Base-by-base conservation (phyloP, 768 basidiomycete species). In the Auricularia cornea region DNA sequence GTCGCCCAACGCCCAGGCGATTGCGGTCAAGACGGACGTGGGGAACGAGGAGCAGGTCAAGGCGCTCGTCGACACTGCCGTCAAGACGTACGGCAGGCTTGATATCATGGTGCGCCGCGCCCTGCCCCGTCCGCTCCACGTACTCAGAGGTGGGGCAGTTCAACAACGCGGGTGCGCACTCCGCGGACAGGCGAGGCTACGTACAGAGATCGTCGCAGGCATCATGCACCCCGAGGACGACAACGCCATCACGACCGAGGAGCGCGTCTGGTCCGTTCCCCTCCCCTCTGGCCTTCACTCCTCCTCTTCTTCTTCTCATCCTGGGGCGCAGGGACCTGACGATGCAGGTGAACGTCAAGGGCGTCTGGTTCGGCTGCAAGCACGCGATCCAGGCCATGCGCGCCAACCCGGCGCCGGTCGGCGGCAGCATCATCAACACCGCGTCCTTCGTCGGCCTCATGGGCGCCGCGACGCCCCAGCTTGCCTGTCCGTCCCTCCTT, bases 311-410 rank as follows among this genome's bases (percentile, higher is more conserved):
- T n/a, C n/a, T n/a, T n/a, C n/a, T n/a, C n/a, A n/a, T n/a, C n/a
- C n/a, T n/a, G n/a, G n/a, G n/a, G n/a, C n/a, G n/a, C 59, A 56
- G 51, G 63, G 91, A 92, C 72, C 79, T 93, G 63, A 93, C 91
- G 2, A 91, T 91, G 88, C 83, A 88, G 66, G 86, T 98, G 79
- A 98, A 98, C 74, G 84, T 96, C 71, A 99, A 98, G 77, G 97
- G 97, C 60, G 97, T 98, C 64, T 98, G 96, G 97, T 99, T 89
- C 88, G 97, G 97, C 33, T 95, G 90, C 82, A 98, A 98, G 77
- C 88, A 98, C 71, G 97, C 96, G 4, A 95, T 99, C 71, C 79
- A 88, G 60, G 97, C 97, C 40, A 99, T 99, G 96, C 87, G 92
- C 65, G 76, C 92, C 66, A 99, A 99, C 76, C 84, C 92, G 12